Percentiles rank a stretch among this genome's conserved stretches.
phyloP scores from a whole-genome alignment of 1,284 basidiomycete species.

The Jaminaea rosea region DNA sequence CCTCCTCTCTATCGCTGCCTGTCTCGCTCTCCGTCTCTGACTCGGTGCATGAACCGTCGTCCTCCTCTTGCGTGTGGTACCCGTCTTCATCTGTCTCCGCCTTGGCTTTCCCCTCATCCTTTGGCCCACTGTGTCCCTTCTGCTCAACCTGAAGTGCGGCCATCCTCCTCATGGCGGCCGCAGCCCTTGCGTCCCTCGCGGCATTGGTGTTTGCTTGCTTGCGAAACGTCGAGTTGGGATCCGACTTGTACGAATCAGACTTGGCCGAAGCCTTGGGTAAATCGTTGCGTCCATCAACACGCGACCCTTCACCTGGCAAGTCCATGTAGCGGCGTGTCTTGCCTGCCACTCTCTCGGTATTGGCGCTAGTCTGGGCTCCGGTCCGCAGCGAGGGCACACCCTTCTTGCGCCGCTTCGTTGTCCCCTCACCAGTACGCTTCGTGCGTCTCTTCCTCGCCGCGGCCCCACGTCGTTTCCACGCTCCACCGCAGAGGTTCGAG shows the following conservation, averaged over 20 bases:
- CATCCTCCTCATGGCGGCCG: conserved; percentile 4
- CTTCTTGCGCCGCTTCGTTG: background rate
- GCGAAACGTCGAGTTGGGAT: conserved; percentile 31
- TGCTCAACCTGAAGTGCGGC: conserved; percentile 1
- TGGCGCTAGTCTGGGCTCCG: conserved; percentile 29
- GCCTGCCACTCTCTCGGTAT: conserved; percentile 13
- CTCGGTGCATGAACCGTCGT: background rate
- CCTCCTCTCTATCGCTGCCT: background rate
- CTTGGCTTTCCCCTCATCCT: background rate
- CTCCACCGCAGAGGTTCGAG: background rate
- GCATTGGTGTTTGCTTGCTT: conserved; percentile 10
- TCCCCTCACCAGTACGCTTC: background rate
- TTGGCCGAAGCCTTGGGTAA: conserved; percentile 17
- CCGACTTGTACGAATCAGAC: conserved; percentile 18
- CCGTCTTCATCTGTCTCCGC: background rate
- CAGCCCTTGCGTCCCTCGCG: conserved; percentile 4
- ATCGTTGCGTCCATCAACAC: conserved; percentile 26
- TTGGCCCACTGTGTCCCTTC: background rate
- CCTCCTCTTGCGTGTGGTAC: background rate
- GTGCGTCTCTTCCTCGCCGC: background rate
- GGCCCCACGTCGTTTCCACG: background rate
- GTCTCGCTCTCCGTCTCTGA: background rate
- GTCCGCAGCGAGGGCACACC: conserved; percentile 26
- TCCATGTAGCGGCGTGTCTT: conserved; percentile 10
- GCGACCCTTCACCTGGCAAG: conserved; percentile 18